Percentiles rank a stretch among this genome's conserved stretches.
These are phyloP conservation scores for Cubamyces lactineus DNA, from an alignment of 768 basidiomycete genomes.

Conservation along the genomic window DNA sequence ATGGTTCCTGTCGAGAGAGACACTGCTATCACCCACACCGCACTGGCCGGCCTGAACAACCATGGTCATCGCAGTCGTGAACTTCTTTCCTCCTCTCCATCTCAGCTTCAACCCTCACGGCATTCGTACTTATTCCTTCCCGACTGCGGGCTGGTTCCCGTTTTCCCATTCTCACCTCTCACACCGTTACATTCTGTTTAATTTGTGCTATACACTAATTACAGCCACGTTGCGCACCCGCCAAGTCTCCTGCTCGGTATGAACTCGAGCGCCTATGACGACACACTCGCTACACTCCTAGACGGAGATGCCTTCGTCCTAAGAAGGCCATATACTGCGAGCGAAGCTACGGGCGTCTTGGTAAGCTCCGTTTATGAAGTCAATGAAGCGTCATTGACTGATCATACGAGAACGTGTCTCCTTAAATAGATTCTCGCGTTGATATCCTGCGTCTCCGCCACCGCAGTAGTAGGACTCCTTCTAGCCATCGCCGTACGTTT, in stretches of 20 bases:
- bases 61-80: not conserved
- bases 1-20: slow-evolving; percentile 15
- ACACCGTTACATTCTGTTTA: not conserved
- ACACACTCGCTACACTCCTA: slow-evolving; percentile 12
- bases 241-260: not conserved
- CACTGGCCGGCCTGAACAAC: not conserved
- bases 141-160: slow-evolving; percentile 5
- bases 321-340: slow-evolving; percentile 13
- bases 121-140: not conserved
- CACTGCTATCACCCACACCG: not conserved
- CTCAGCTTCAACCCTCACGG: not conserved
- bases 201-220: not conserved
- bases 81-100: not conserved
- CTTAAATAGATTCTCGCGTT: slow-evolving; percentile 15
- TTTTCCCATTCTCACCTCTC: not conserved
- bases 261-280: not conserved
- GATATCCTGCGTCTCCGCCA: slow-evolving; percentile 22
- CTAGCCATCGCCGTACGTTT: slow-evolving; percentile 21
- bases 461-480: slow-evolving; percentile 20
- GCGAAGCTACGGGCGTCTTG: slow-evolving; percentile 16
- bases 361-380: not conserved
- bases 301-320: slow-evolving; percentile 17
- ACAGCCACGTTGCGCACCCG: not conserved
- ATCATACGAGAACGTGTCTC: not conserved
- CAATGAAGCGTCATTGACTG: not conserved